Evolutionary conservation across 1,284 basidiomycete species (phyloP), one percentile per base, ranked within the genome.

Genomic region (Blastosporella zonata): DNA sequence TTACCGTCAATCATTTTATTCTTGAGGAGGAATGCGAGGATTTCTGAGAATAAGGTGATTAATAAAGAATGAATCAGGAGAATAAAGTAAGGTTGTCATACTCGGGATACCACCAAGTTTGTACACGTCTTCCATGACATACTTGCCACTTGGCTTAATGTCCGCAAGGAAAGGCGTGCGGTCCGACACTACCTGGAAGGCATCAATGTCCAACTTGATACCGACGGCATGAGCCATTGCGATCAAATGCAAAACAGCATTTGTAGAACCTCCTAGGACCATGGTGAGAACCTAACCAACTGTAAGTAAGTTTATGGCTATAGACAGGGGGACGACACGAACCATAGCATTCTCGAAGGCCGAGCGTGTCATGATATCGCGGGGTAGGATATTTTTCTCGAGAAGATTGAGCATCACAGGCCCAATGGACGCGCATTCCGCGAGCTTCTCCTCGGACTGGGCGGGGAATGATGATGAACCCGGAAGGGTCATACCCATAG

Each of bases 331-430:
- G 13, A 36, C 6, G 31, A 31, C 21, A 43, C 73, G 45, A 54
- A 90, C 93, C 82, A 98, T 93, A 15, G 95, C 95, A 68, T 97
- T 97, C 72, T 98, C 95, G 61, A 98, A 97, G 2, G 95, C 94
- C 15, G 84, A 79, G 22, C 87, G 82, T 17, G 94, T 97, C 93
- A 98, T 97, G 68, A 98, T 97, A 64, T 98, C 89, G 43, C 90
- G 73, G 12, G 96, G 96, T 46, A 93, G 80, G 63, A 98, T 88
- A 73, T 97, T 95, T 69, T 93, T 85, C 67, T 88, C 90, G 42
- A 98, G 74, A 47, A 99, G 77, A 62, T 88, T 86, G 58, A 81
- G 75, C 87, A 99, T 94, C 18, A 78, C 84, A 23, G 74, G 67
- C 33, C 96, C 96, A 46, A 93, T 74, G 5, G 81, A 74, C 53